phyloP scores from a whole-genome alignment of 2,329 filamentous ascomycete genomes.

The Ophiostoma novo-ulmi region DNA sequence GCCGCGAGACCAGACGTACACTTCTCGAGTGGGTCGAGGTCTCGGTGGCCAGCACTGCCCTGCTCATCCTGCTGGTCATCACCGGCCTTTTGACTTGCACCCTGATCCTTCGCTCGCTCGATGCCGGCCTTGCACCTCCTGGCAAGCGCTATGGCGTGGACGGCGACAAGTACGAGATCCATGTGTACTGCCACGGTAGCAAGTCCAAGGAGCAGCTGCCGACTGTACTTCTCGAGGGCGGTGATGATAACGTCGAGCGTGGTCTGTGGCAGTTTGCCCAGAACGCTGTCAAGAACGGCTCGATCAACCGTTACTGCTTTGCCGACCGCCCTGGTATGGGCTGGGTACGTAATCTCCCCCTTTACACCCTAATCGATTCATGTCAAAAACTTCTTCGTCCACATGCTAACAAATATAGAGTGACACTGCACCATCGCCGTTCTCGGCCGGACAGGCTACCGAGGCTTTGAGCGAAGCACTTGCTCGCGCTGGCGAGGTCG shows the following conservation, averaged over 20 bases:
- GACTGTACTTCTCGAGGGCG: conserved; percentile 81
- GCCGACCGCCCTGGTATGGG: conserved; percentile 86
- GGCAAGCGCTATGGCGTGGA: conserved; percentile 78
- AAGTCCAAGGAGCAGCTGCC: conserved; percentile 56
- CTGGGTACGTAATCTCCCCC: conserved; percentile 47
- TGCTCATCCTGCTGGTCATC: conserved; percentile 63
- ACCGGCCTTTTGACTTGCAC: conserved; percentile 72
- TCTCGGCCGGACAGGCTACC: conserved; percentile 88
- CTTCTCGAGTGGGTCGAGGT: conserved; percentile 81
- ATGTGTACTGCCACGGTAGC: conserved; percentile 80
- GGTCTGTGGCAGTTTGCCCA: conserved; percentile 77
- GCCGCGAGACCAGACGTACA: conserved; percentile 76
- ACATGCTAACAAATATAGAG: conserved; percentile 38
- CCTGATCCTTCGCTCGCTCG: conserved; percentile 72
- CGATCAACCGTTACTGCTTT: conserved; percentile 87
- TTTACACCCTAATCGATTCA: neutral
- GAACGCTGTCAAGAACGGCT: conserved; percentile 68
- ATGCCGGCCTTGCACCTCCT: conserved; percentile 66
- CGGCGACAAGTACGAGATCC: conserved; percentile 76
- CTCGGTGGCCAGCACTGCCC: conserved; percentile 64
- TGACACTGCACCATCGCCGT: conserved; percentile 88
- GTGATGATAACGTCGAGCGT: conserved; percentile 72
- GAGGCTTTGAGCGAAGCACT: conserved; percentile 85
- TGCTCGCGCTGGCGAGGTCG: conserved; percentile 70
- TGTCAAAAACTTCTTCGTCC: too few relatives aligned